Conservation (phyloP, 1,284 basidiomycete genomes). For the Cryptococcus wingfieldii region DNA sequence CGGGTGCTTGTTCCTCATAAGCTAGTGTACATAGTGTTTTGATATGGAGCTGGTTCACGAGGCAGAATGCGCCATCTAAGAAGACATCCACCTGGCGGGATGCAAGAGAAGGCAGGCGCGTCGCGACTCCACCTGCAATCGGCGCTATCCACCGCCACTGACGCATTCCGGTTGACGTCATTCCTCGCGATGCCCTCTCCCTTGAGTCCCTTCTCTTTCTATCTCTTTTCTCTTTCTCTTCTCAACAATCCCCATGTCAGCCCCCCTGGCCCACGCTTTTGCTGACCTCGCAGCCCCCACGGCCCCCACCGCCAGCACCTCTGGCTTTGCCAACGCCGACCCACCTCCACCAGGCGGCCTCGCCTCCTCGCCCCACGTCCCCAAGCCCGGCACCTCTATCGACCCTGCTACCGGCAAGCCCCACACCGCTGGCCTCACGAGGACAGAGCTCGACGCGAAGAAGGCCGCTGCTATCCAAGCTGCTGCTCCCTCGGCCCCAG, state of each 20-base stretch:
- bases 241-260: neutral
- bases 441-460: slow-evolving; percentile 36
- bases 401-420: slow-evolving; percentile 19
- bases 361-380: slow-evolving; percentile 22
- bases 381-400: slow-evolving; percentile 12
- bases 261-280: neutral
- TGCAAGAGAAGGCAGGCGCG: too few species aligned
- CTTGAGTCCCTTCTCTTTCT: neutral
- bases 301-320: slow-evolving; percentile 22
- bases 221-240: neutral
- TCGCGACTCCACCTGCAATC: too few species aligned
- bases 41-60: neutral
- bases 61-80: too few species aligned
- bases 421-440: slow-evolving; percentile 34
- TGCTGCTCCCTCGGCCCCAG: neutral
- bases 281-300: neutral
- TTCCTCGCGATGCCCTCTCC: neutral
- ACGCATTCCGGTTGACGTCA: neutral
- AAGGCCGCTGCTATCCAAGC: slow-evolving; percentile 12
- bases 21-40: too few species aligned
- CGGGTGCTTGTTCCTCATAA: slow-evolving; percentile 11
- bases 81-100: too few species aligned
- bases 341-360: slow-evolving; percentile 16
- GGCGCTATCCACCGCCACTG: too few species aligned
- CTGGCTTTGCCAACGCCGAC: slow-evolving; percentile 23